Conservation (phyloP, 192 early-diverging fungal species). For the Borealophlyctis nickersoniae region DNA sequence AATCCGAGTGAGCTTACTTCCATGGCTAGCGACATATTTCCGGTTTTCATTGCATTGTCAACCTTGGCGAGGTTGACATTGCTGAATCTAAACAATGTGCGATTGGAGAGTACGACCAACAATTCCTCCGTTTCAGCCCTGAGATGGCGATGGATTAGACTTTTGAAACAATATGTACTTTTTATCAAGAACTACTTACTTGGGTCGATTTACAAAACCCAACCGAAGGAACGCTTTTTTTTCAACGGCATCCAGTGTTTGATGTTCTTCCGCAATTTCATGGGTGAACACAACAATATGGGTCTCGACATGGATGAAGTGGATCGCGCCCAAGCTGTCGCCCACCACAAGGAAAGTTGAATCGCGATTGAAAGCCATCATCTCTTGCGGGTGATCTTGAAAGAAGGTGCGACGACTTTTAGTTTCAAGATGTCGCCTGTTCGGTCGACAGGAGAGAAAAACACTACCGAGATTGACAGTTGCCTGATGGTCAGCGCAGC, state of each 20-base stretch:
- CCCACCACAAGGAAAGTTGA: conserved; percentile 32
- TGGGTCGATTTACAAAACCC: no score
- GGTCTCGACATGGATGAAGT: conserved; percentile 34
- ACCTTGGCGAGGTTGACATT: conserved; percentile 29
- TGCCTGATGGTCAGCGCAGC: no score
- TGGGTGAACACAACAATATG: conserved; percentile 17
- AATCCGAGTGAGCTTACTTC: no score
- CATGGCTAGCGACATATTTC: conserved; percentile 7
- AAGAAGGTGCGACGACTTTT: no score
- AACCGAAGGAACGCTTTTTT: neutral
- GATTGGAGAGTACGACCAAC: conserved; percentile 25
- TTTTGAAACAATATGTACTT: neutral
- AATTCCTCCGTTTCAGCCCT: conserved; percentile 28
- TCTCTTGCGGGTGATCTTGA: conserved; percentile 15
- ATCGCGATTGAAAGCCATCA: conserved; percentile 22
- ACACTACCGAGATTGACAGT: no score
- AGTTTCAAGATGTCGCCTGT: no score
- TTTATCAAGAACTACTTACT: no score
- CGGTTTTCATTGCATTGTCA: conserved; percentile 12
- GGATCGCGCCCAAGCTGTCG: conserved; percentile 26
- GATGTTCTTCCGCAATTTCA: conserved; percentile 5
- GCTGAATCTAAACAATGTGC: conserved; percentile 22
- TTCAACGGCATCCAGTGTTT: neutral
- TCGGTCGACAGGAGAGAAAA: no score
- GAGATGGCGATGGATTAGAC: neutral